These are phyloP conservation scores for Boletales sp. DNA, from an alignment of 768 basidiomycete species.

Conservation along the genomic window DNA sequence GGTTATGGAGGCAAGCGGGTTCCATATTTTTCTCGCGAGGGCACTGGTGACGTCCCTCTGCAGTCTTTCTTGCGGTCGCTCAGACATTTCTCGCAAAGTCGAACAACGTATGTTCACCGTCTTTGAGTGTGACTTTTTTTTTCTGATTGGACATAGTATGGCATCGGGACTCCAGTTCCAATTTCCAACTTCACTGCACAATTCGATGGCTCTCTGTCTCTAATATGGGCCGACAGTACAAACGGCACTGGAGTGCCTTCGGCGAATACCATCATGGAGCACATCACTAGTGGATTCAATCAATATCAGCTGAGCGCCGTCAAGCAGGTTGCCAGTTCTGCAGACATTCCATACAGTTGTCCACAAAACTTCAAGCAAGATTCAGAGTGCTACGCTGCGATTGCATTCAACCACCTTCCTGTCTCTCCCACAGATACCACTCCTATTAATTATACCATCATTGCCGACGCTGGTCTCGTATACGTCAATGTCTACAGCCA, in stretches of 20 bases:
- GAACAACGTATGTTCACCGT: conserved; percentile 46
- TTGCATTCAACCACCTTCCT: conserved; percentile 61
- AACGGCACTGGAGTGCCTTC: conserved; percentile 52
- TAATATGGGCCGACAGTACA: conserved; percentile 71
- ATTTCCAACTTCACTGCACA: conserved; percentile 44
- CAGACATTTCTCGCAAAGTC: conserved; percentile 57
- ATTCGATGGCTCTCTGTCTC: conserved; percentile 49
- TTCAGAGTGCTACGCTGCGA: conserved; percentile 67
- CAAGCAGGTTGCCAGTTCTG: conserved; percentile 42
- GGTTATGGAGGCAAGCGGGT: conserved; percentile 46
- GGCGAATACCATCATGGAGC: conserved; percentile 56
- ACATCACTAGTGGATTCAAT: conserved; percentile 52
- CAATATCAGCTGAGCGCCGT: conserved; percentile 46
- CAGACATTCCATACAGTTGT: conserved; percentile 54
- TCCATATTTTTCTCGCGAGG: not conserved
- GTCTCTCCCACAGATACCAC: conserved; percentile 24
- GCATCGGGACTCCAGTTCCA: conserved; percentile 54
- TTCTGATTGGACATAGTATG: conserved; percentile 42
- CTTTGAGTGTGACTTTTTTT: not conserved
- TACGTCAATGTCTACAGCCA: conserved; percentile 66
- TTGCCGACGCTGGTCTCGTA: conserved; percentile 59
- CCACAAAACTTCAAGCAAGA: conserved; percentile 71
- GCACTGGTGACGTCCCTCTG: not conserved
- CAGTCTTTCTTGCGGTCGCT: conserved; percentile 59
- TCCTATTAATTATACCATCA: conserved; percentile 65